Conservation (phyloP, 768 basidiomycete species). For the Trametes coccinea region DNA sequence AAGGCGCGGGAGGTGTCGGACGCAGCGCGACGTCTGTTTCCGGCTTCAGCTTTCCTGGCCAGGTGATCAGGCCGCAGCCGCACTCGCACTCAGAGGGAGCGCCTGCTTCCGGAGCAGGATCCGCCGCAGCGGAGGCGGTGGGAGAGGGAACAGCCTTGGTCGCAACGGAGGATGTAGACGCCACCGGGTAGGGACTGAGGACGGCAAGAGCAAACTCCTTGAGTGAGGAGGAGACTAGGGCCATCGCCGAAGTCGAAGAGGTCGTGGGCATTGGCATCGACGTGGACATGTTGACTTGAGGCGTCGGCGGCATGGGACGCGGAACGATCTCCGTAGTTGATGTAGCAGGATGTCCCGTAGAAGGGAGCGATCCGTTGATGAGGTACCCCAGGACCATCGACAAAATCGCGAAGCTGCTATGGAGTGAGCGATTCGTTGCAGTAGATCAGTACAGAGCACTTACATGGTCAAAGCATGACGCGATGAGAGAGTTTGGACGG, state of each 20-base stretch:
- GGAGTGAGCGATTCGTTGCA: constrained; percentile 13
- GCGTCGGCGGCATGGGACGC: constrained; percentile 33
- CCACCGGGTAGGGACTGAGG: constrained; percentile 32
- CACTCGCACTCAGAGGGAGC: constrained; percentile 31
- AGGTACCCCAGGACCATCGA: constrained; percentile 63
- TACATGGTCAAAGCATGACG: constrained; percentile 68
- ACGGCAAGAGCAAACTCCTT: constrained; percentile 38
- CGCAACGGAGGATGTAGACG: constrained; percentile 23
- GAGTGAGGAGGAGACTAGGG: constrained; percentile 24
- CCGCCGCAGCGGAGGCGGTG: constrained; percentile 14
- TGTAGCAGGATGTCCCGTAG: constrained; percentile 29
- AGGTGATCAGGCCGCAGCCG: constrained; percentile 33
- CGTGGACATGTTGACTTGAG: constrained; percentile 24
- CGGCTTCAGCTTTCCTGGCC: constrained; percentile 27
- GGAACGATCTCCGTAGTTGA: constrained; percentile 27
- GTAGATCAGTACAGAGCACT: constrained; percentile 26
- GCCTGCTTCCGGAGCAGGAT: neutral
- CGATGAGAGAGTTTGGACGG: constrained; percentile 38
- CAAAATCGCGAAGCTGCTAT: constrained; percentile 62
- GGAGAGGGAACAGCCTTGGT: constrained; percentile 15
- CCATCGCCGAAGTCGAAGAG: constrained; percentile 8
- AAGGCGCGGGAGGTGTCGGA: constrained; percentile 23
- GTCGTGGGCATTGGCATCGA: constrained; percentile 14
- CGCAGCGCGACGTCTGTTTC: constrained; percentile 29
- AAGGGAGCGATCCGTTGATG: constrained; percentile 50